Conservation (phyloP, 345 rosid species). For the Hibiscus tridactylites region DNA sequence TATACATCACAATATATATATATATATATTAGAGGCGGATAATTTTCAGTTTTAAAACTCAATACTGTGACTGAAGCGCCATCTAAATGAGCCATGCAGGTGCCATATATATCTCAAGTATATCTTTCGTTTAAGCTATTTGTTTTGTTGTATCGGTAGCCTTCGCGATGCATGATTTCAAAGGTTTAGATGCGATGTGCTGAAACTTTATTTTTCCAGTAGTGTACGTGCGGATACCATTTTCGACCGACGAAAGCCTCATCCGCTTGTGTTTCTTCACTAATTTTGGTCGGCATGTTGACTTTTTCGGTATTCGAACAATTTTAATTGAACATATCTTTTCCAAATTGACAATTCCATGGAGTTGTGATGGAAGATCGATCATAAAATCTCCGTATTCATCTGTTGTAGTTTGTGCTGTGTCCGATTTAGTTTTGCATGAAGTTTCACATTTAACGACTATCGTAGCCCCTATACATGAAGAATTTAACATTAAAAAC, state of each 20-base stretch:
- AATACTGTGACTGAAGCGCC: slow-evolving; percentile 53
- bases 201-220: slow-evolving; percentile 27
- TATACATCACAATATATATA: slow-evolving; percentile 9
- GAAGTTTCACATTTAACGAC: slow-evolving; percentile 23
- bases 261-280: slow-evolving; percentile 24
- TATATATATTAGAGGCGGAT: slow-evolving; percentile 3
- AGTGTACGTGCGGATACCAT: slow-evolving; percentile 36
- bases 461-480: slow-evolving; percentile 33
- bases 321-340: slow-evolving; percentile 29
- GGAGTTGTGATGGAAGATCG: slow-evolving; percentile 53
- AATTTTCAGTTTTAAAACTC: slow-evolving; percentile 17
- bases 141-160: slow-evolving; percentile 2
- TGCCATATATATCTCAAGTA: not conserved
- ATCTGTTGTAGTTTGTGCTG: slow-evolving; percentile 24
- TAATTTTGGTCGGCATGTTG: slow-evolving; percentile 25
- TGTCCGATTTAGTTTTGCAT: slow-evolving; percentile 7
- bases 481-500: no score
- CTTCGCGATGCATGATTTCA: slow-evolving; percentile 21
- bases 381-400: slow-evolving; percentile 46
- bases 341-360: slow-evolving; percentile 31
- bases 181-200: slow-evolving; percentile 25
- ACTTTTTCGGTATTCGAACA: slow-evolving; percentile 18
- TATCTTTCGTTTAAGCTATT: not conserved
- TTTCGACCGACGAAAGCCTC: slow-evolving; percentile 24
- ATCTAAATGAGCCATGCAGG: slow-evolving; percentile 28